Evolutionary conservation across 805 yeast species (phyloP), one percentile per base, ranked within the genome.

Genomic region (Candida nemodendra): DNA sequence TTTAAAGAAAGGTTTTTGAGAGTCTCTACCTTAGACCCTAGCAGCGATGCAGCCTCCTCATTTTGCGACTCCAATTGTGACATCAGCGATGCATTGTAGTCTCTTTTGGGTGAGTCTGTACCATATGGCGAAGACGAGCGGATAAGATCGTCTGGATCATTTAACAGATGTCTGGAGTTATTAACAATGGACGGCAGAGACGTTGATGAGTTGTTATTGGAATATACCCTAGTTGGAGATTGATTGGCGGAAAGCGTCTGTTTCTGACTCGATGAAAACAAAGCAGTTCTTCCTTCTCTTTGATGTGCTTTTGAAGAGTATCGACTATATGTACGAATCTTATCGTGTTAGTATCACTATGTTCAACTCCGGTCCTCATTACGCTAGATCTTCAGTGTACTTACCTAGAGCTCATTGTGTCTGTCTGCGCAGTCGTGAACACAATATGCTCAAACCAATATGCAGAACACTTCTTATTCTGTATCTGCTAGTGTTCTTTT

Each of bases 11-110:
- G 59, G 32, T 71, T 72, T 54, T 81, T 82, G 38, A 83, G 61
- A 19, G 76, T 66, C 33, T 66, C 61, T 15, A 83, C 69, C 46
- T 76, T 78, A 27, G 72, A 69, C 23, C 73, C 66, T 72, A 83
- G 74, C 2, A 70, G 62, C 16, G 69, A 67, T 47, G 78, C 56
- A 36, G 79, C 77, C 39, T 78, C 82, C 24, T 78, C 84, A 43
- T 74, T 74, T 53, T 83, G 90, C 3, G 82, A 69, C 55, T 83
- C 90, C 33, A 83, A 55, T 42, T 76, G 78, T 15, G 82, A 72
- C 48, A 80, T 51, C 39, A 72, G 67, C 18, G 77, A 62, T 30
- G 79, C 83, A 11, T 74, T 65, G 53, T 67, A 73, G 52, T 69
- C 77, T 30, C 64, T 50, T 18, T 50, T 36, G 14, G 51, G 36